Percentiles rank a stretch among this genome's conserved stretches.
Conservation (phyloP, 2,329 filamentous ascomycete species). For the Fusarium marasasianum region DNA sequence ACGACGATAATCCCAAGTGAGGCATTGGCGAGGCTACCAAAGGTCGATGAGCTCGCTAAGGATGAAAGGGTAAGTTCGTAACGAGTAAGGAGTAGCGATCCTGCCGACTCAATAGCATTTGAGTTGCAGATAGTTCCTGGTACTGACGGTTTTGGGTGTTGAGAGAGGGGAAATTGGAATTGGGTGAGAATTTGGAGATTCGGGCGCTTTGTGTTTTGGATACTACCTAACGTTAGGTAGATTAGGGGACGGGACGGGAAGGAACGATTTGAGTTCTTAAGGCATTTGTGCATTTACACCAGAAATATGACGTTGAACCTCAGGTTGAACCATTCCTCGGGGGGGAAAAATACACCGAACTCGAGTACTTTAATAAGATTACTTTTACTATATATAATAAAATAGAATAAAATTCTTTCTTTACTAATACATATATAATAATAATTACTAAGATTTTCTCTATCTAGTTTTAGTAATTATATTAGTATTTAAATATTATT, state of each 20-base stretch:
- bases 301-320: conserved; percentile 45
- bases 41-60: conserved; percentile 2
- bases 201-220: conserved; percentile 30
- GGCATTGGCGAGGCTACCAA: conserved; percentile 22
- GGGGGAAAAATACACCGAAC: too few species aligned
- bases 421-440: too few species aligned
- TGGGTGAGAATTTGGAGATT: conserved; percentile 26
- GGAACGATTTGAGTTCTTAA: conserved; percentile 27
- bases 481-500: too few species aligned
- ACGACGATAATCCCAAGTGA: conserved; percentile 18
- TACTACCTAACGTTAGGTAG: neutral
- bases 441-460: too few species aligned
- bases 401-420: too few species aligned
- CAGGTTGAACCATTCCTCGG: conserved; percentile 24
- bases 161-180: conserved; percentile 15
- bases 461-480: too few species aligned
- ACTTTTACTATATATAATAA: too few species aligned
- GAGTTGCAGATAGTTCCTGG: neutral
- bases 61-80: neutral
- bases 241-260: neutral
- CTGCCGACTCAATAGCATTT: neutral
- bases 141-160: neutral
- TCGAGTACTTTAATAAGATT: too few species aligned
- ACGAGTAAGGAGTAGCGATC: neutral
- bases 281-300: conserved; percentile 46